Percentiles rank a stretch among this genome's conserved stretches.
phyloP scores from a whole-genome alignment of 2,329 filamentous ascomycete genomes.

The Stachybotrys elegans region DNA sequence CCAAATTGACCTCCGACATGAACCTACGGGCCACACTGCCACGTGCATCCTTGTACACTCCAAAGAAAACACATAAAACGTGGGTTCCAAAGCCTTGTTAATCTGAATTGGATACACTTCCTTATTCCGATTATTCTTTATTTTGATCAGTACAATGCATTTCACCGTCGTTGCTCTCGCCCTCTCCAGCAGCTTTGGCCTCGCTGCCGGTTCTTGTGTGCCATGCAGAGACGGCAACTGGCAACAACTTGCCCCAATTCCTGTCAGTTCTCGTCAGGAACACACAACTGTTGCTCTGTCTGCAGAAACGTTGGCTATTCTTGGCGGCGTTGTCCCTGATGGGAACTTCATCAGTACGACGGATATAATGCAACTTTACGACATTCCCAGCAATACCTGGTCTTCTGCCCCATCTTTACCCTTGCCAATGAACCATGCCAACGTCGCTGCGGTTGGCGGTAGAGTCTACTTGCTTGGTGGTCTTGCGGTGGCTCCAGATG shows the following conservation, averaged over 20 bases:
- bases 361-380: constrained; percentile 24
- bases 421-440: constrained; percentile 27
- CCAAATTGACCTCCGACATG: no score
- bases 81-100: no score
- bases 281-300: constrained; percentile 18
- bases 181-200: no score
- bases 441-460: constrained; percentile 26
- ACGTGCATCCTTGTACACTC: no score
- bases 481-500: constrained; percentile 16
- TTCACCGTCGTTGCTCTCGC: no score
- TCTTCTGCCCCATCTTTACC: constrained; percentile 20
- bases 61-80: no score
- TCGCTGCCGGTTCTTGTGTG: no score
- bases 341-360: constrained; percentile 14
- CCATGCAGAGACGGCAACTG: no score
- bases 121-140: no score
- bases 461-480: constrained; percentile 35
- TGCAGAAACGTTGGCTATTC: constrained; percentile 15
- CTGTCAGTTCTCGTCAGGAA: constrained; percentile 19
- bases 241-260: constrained; percentile 16
- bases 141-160: no score
- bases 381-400: constrained; percentile 24
- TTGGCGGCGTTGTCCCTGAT: constrained; percentile 20
- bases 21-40: no score
- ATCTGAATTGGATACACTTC: no score